Evolutionary conservation across 202 grass and related monocot species (phyloP).

Genomic region (Setaria italica): DNA sequence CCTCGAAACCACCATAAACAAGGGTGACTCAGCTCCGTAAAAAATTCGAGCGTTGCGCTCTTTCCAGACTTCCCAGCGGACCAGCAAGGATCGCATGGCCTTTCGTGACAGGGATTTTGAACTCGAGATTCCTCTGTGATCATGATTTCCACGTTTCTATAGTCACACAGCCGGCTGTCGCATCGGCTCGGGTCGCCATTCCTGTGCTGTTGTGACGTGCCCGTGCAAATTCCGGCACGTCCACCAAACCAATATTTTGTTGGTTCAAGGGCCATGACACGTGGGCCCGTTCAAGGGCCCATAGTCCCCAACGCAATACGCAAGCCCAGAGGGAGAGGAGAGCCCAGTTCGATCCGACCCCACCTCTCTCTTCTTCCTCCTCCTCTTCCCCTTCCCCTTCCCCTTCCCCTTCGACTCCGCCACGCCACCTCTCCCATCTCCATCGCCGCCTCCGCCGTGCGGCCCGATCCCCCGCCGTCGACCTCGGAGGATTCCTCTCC

Average conservation of each 20-base stretch:
- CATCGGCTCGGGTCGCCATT: too few relatives aligned
- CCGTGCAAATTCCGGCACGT: background rate
- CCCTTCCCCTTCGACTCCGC: conserved; percentile 29
- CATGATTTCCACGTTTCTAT: too few relatives aligned
- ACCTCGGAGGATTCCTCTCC: background rate
- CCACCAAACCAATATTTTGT: too few relatives aligned
- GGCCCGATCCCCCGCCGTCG: background rate
- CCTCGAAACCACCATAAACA: too few relatives aligned
- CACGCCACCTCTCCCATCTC: conserved; percentile 37
- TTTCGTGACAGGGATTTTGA: too few relatives aligned
- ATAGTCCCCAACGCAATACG: background rate
- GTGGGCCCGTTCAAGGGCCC: background rate
- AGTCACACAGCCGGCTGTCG: too few relatives aligned
- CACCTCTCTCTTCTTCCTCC: conserved; percentile 32
- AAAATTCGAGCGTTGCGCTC: too few relatives aligned
- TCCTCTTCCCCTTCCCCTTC: conserved; percentile 1
- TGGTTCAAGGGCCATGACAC: background rate
- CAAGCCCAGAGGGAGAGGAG: background rate
- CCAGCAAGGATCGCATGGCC: too few relatives aligned
- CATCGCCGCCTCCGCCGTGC: background rate
- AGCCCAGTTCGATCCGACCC: conserved; percentile 12
- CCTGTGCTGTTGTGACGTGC: background rate
- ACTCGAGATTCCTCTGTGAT: too few relatives aligned
- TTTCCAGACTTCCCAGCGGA: too few relatives aligned
- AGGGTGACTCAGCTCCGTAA: too few relatives aligned